Conservation (phyloP, 345 rosid genomes). For the Camelina sativa region DNA sequence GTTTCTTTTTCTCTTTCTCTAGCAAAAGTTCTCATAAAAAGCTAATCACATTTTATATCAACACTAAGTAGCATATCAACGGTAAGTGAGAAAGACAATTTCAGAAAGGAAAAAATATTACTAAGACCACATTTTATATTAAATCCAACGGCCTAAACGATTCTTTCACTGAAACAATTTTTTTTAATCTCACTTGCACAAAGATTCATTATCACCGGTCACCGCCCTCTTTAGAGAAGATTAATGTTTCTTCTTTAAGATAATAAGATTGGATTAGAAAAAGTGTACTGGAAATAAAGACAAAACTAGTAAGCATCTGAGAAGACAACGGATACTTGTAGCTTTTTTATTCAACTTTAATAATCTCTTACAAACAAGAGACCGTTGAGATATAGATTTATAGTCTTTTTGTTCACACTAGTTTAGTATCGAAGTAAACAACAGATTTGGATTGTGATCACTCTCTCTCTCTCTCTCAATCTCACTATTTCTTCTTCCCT, state of each 20-base stretch:
- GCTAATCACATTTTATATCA: too few species aligned
- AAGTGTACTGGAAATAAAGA: not conserved
- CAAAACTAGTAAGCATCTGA: conserved; percentile 9
- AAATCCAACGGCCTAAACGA: not conserved
- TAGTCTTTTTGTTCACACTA: conserved; percentile 40
- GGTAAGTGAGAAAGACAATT: not conserved
- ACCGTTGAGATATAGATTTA: conserved; percentile 26
- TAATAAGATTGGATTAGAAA: not conserved
- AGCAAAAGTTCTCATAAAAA: not conserved
- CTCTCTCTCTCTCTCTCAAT: not conserved
- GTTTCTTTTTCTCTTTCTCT: not conserved
- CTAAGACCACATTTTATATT: not conserved
- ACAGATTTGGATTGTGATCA: conserved; percentile 21
- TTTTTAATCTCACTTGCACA: not conserved
- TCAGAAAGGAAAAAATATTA: not conserved
- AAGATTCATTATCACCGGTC: not conserved
- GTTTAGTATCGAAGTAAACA: conserved; percentile 25
- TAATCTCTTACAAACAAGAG: not conserved
- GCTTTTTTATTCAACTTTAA: conserved; percentile 36
- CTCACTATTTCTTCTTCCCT: conserved; percentile 6
- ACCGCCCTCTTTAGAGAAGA: not conserved
- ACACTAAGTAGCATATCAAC: too few species aligned
- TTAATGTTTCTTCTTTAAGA: not conserved
- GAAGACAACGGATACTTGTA: conserved; percentile 38
- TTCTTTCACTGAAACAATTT: not conserved